phyloP scores from a whole-genome alignment of 2,329 filamentous ascomycete species.

The Aureobasidium lini region DNA sequence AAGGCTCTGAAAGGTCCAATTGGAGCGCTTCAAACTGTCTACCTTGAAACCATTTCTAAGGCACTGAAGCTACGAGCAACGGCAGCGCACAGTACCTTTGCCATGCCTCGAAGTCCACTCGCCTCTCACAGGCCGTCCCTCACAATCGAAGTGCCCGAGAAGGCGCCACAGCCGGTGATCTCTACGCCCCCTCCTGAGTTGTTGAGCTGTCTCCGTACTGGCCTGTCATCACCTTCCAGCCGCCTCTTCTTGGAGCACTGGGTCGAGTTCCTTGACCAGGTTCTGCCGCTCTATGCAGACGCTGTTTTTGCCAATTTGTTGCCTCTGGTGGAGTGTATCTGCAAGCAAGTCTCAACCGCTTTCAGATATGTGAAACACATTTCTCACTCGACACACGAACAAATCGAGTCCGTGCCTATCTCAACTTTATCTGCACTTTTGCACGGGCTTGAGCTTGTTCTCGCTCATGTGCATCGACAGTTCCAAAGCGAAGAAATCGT shows the following conservation, averaged over 20 bases:
- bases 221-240: slow-evolving; percentile 66
- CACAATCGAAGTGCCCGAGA: slow-evolving; percentile 4
- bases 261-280: slow-evolving; percentile 77
- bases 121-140: slow-evolving; percentile 1
- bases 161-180: background rate
- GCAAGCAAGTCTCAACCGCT: slow-evolving; percentile 63
- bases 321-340: slow-evolving; percentile 84
- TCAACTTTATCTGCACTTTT: slow-evolving; percentile 74
- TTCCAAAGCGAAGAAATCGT: slow-evolving; percentile 59
- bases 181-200: slow-evolving; percentile 58
- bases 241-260: slow-evolving; percentile 81
- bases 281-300: slow-evolving; percentile 74
- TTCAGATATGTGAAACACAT: slow-evolving; percentile 64
- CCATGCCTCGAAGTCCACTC: background rate
- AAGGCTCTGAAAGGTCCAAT: slow-evolving; percentile 18
- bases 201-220: slow-evolving; percentile 77
- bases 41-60: slow-evolving; percentile 13
- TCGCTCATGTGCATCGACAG: slow-evolving; percentile 79
- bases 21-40: slow-evolving; percentile 19
- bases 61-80: slow-evolving; percentile 8
- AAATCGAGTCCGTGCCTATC: slow-evolving; percentile 21
- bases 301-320: slow-evolving; percentile 86
- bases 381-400: slow-evolving; percentile 37
- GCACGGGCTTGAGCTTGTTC: slow-evolving; percentile 85
- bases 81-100: background rate